phyloP scores from a whole-genome alignment of 1,284 basidiomycete genomes.

The Sanghuangporus baumii region DNA sequence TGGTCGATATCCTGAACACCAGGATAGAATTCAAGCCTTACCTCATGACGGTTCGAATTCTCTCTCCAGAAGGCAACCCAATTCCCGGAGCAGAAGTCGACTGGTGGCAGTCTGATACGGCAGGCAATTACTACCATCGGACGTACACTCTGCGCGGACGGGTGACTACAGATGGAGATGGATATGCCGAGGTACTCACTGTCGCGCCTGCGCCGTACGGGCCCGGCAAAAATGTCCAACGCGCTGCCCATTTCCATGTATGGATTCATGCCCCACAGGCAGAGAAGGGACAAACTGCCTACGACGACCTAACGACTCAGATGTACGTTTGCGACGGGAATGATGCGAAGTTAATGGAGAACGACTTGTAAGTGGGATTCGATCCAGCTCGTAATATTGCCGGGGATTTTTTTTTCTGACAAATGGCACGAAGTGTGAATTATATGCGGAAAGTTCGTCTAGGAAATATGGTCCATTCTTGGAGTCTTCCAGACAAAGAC shows the following conservation, averaged over 20 bases:
- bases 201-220: slow-evolving; percentile 25
- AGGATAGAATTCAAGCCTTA: slow-evolving; percentile 22
- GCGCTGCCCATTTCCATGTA: slow-evolving; percentile 25
- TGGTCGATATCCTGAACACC: neutral
- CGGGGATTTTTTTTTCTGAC: neutral
- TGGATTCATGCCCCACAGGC: slow-evolving; percentile 14
- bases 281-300: slow-evolving; percentile 4
- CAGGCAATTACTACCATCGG: slow-evolving; percentile 23
- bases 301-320: slow-evolving; percentile 25
- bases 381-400: neutral
- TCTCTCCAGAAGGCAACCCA: slow-evolving; percentile 24
- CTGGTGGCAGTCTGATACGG: slow-evolving; percentile 26
- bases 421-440: slow-evolving; percentile 19
- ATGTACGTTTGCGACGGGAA: slow-evolving; percentile 26
- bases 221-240: neutral
- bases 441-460: slow-evolving; percentile 18
- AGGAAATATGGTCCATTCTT: slow-evolving; percentile 22
- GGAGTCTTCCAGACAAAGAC: slow-evolving; percentile 19
- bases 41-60: slow-evolving; percentile 23
- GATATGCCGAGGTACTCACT: slow-evolving; percentile 25
- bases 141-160: slow-evolving; percentile 26
- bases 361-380: slow-evolving; percentile 23
- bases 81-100: slow-evolving; percentile 23
- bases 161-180: slow-evolving; percentile 23
- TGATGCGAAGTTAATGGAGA: slow-evolving; percentile 17